These are phyloP conservation scores for Tulasnella sp. DNA, from an alignment of 768 basidiomycete species.

Conservation along the genomic window DNA sequence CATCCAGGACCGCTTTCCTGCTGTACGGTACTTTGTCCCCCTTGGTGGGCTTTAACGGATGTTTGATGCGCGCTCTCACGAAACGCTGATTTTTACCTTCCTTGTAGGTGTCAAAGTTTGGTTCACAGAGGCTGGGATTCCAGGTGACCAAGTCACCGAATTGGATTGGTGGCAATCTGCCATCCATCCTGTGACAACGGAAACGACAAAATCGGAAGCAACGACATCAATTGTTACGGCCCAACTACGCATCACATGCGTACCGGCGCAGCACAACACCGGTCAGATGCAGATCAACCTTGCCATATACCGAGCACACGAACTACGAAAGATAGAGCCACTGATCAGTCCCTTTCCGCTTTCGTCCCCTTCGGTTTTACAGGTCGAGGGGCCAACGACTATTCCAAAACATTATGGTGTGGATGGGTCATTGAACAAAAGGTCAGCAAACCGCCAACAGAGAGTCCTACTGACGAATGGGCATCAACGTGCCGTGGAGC, in stretches of 20 bases:
- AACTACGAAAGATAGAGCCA: background rate
- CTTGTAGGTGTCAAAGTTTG: constrained; percentile 24
- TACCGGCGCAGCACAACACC: constrained; percentile 35
- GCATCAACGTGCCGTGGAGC: background rate
- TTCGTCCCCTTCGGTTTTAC: too few species aligned
- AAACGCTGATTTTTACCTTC: background rate
- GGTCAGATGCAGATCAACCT: constrained; percentile 22
- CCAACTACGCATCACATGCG: constrained; percentile 27
- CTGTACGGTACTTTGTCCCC: constrained; percentile 30
- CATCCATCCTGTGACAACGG: constrained; percentile 10
- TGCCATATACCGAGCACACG: too few species aligned
- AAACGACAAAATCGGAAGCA: background rate
- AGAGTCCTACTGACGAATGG: constrained; percentile 18
- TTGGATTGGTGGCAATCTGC: constrained; percentile 34
- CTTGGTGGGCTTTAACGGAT: constrained; percentile 25
- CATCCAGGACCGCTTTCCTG: constrained; percentile 21
- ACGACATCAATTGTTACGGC: background rate
- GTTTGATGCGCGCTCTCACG: background rate
- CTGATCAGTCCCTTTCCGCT: too few species aligned
- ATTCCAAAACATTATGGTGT: constrained; percentile 30
- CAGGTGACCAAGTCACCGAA: constrained; percentile 26
- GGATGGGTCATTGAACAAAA: constrained; percentile 32
- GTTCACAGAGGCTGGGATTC: constrained; percentile 28
- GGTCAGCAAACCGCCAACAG: constrained; percentile 4
- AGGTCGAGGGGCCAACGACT: constrained; percentile 31